Base-by-base conservation (phyloP, 129 eudicot species). In the Flaveria robusta region DNA sequence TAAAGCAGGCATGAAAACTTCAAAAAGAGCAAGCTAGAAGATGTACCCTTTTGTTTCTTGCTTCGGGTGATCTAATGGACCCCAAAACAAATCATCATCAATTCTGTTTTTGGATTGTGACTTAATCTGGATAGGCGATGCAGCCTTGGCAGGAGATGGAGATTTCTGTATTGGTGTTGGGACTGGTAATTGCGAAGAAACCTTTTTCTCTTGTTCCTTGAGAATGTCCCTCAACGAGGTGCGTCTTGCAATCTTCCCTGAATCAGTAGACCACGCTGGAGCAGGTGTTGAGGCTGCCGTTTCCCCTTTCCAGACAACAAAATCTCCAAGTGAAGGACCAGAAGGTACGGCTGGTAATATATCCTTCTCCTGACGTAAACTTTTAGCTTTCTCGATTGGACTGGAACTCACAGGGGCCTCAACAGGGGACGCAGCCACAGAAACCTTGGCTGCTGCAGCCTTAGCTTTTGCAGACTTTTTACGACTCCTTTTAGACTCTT, bases 21-120 rank as follows among this genome's bases (percentile, higher is more conserved):
- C 3, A 2, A 43, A 27, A 12, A 14, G 5, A 3, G 16, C 13
- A 16, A 23, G 64, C 7, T 14, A 72, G 22, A 47, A 42, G 42
- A 2, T 87, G 66, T 91, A 95, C 99, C 74, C 90, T 65, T 86
- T 91, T 18, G 83, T n/a, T 76, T 95, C 99, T 76, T 82, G 89
- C 76, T 91, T 95, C 39, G 91, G 84, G 22, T 94, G 96, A 56
- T 91, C 97, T 18, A 86, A 16, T 29, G 99, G 97, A 39, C 99
- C 99, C 99, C 99, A 95, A 74, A 95, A 95, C 70, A 95, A 74
- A 83, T 95, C 99, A 54, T 91, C 95, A 15, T 95, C 97, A 9
- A 81, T 92, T 82, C 85, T 91, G 77, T 66, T 81, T 79, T 86
- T 95, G 5, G 77, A 41, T 9, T 84, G 91, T 23, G 90, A 55